These are phyloP conservation scores for Micractinium sp. DNA, from an alignment of 139 green algal species.

Conservation along the genomic window DNA sequence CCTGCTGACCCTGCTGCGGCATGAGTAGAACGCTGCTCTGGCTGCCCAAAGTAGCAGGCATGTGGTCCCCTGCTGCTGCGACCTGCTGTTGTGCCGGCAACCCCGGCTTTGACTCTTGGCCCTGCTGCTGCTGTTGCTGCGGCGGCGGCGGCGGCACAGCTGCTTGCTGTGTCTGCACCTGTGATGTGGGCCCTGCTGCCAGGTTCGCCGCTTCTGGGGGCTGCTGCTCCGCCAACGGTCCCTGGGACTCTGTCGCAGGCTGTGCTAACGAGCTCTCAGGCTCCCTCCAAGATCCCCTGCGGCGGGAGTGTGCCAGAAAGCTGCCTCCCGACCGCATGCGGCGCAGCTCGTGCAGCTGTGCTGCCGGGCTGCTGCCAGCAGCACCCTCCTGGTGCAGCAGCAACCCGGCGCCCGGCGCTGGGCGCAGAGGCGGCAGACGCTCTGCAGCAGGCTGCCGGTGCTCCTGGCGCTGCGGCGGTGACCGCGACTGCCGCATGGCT, in stretches of 20 bases:
- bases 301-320: background rate
- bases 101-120: too few relatives aligned
- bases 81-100: background rate
- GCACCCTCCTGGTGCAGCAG: background rate
- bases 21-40: background rate
- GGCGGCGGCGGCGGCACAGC: background rate
- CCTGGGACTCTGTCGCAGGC: background rate
- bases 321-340: background rate
- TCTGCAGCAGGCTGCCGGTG: background rate
- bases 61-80: background rate
- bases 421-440: background rate
- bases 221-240: background rate
- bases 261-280: background rate
- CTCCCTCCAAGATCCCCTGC: background rate
- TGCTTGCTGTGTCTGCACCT: background rate
- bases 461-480: background rate
- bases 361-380: background rate
- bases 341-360: background rate
- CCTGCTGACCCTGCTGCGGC: background rate
- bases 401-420: background rate
- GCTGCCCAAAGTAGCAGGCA: background rate
- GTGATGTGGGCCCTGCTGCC: too few relatives aligned
- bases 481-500: background rate
- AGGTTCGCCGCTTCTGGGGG: too few relatives aligned
- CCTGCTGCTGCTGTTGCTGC: background rate